Percentiles rank a stretch among this genome's conserved stretches.
Conservation (phyloP, 176 grass and related monocot genomes). For the Rhipidocladum racemiflorum region DNA sequence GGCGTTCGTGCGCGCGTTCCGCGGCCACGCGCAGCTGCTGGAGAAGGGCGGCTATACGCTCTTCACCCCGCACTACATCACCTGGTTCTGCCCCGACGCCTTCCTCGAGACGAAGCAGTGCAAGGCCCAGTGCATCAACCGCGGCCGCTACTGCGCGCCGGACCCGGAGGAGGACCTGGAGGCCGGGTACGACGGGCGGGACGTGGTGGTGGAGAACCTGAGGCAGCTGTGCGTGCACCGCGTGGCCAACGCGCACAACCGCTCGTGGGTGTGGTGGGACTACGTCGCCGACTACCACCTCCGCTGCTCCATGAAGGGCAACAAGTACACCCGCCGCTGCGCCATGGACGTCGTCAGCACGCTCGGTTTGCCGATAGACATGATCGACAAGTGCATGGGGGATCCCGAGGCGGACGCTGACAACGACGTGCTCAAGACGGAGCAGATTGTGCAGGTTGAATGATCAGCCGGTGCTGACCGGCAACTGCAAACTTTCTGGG, state of each 20-base stretch:
- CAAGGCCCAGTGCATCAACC: constrained; percentile 82
- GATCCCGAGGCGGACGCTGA: constrained; percentile 66
- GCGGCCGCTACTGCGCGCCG: constrained; percentile 72
- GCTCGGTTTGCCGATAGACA: constrained; percentile 61
- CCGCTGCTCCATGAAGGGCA: constrained; percentile 75
- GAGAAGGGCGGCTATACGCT: constrained; percentile 58
- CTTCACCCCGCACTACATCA: constrained; percentile 94
- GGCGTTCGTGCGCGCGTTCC: constrained; percentile 65
- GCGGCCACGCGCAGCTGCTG: constrained; percentile 75
- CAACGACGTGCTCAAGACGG: constrained; percentile 71
- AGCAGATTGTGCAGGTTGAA: constrained; percentile 72
- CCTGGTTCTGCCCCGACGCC: constrained; percentile 72
- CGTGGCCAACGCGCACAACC: constrained; percentile 40
- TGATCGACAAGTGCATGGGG: constrained; percentile 74
- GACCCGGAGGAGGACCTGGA: constrained; percentile 81
- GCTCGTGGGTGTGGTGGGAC: constrained; percentile 90
- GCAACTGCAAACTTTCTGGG: neutral
- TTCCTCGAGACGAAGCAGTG: constrained; percentile 60
- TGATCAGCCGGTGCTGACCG: too few species aligned
- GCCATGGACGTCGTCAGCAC: constrained; percentile 54
- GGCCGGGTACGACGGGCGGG: constrained; percentile 60
- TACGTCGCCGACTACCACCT: constrained; percentile 77
- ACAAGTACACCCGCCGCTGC: constrained; percentile 55
- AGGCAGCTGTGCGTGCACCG: constrained; percentile 96
- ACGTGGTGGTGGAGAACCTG: constrained; percentile 80